phyloP scores from a whole-genome alignment of 2,329 filamentous ascomycete genomes.

The Colletotrichum tamarilloi region DNA sequence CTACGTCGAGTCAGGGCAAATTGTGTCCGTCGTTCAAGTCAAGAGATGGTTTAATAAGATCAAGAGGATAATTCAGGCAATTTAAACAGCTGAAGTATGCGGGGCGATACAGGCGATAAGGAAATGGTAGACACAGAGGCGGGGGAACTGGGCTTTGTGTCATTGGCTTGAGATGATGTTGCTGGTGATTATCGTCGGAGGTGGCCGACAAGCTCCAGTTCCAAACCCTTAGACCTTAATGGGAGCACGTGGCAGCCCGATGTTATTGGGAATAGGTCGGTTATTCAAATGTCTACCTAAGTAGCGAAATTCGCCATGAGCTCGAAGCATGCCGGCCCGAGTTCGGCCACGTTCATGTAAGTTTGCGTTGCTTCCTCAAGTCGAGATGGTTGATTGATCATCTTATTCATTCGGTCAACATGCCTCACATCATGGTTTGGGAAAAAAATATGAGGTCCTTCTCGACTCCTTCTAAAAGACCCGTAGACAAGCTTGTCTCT shows the following conservation, averaged over 20 bases:
- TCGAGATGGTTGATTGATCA: not conserved
- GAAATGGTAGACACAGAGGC: not conserved
- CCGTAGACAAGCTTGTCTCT: not conserved
- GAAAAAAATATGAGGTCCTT: too few relatives aligned
- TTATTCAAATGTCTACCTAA: not conserved
- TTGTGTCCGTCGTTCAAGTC: not conserved
- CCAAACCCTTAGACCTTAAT: not conserved
- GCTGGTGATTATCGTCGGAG: not conserved
- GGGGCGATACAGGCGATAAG: constrained; percentile 15
- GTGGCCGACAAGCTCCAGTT: not conserved
- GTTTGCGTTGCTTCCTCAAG: not conserved
- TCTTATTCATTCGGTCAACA: not conserved
- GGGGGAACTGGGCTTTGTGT: not conserved
- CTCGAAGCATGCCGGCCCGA: not conserved
- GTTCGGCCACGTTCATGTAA: not conserved
- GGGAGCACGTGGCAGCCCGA: not conserved
- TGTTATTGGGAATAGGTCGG: not conserved
- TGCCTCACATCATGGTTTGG: too few relatives aligned
- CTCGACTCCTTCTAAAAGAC: too few relatives aligned
- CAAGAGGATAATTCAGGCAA: not conserved
- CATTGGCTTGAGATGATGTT: not conserved
- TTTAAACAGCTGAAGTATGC: not conserved
- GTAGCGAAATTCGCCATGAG: not conserved
- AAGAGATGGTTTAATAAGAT: not conserved
- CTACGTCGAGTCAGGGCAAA: not conserved